These are phyloP conservation scores for Termitomyces sp. DNA, from an alignment of 768 basidiomycete genomes.

Conservation along the genomic window DNA sequence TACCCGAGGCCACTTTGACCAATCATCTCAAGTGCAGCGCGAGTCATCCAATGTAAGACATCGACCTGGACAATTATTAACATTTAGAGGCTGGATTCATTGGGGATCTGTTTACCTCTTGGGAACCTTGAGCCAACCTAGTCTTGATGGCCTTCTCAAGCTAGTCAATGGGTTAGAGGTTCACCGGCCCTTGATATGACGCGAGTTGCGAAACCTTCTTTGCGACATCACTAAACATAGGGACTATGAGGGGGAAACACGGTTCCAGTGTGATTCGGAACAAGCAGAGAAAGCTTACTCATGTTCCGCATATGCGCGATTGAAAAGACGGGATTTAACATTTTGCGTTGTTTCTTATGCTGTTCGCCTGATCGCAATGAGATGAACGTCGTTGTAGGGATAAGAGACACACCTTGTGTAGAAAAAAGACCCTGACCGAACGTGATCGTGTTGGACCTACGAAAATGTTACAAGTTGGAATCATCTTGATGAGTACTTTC, in stretches of 20 bases:
- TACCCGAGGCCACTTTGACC: neutral
- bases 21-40: neutral
- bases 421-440: neutral
- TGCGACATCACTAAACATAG: neutral
- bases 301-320: neutral
- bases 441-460: neutral
- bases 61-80: neutral
- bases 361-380: neutral
- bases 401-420: neutral
- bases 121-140: neutral
- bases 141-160: neutral
- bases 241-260: neutral
- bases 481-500: neutral
- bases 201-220: neutral
- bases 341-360: constrained; percentile 4
- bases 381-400: neutral
- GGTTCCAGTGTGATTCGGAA: no score
- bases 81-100: neutral
- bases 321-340: neutral
- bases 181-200: neutral
- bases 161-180: neutral
- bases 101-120: neutral
- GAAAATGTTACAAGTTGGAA: neutral
- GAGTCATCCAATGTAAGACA: constrained; percentile 1
- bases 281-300: neutral